Base-by-base conservation (phyloP, 1,284 basidiomycete species). In the Puccinia horiana region DNA sequence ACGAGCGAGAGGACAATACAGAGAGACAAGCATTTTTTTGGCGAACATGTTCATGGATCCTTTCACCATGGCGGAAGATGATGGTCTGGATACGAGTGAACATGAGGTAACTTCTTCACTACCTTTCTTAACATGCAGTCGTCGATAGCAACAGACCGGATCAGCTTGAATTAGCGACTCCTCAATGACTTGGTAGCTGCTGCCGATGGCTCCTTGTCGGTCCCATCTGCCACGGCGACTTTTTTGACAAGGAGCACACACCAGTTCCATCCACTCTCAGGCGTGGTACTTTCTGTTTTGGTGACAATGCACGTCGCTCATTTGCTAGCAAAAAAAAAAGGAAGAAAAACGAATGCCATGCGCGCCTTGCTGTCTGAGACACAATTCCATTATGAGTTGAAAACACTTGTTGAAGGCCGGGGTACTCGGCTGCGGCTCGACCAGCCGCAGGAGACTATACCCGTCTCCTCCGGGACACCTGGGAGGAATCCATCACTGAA, bases 101-200 rank as follows among this genome's bases (percentile, higher is more conserved):
- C 37, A 11, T 69, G 20, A 20, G 65, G n/a, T 47, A 2, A 12
- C 6, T 20, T 67, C 14, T 9, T 40, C 40, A 40, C n/a, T 40
- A 40, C 35, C 29, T 3, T 42, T 67, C 40, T 67, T 44, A 40
- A 32, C 11, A 2, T 44, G 40, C 23, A n/a, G 40, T 69, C 65
- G 35, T 23, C 20, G 9, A 3, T 69, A 26, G 65, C 65, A 69
- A 69, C 65, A n/a, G 65, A 44, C 65, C n/a, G 40, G 65, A 69
- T 44, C 65, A 69, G 65, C 58, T 23, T 12, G 40, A 69, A 69
- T 20, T 14, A 69, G 35, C 40, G 26, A 42, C 37, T 1, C 5
- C 40, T 9, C 14, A 35, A 69, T 69, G n/a, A n/a, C n/a, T 69
- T 3, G 58, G n/a, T 61, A 35, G 9, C 14, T 26, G 9, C 26